phyloP scores from a whole-genome alignment of 176 grass and related monocot genomes.

The Stipa capillata region DNA sequence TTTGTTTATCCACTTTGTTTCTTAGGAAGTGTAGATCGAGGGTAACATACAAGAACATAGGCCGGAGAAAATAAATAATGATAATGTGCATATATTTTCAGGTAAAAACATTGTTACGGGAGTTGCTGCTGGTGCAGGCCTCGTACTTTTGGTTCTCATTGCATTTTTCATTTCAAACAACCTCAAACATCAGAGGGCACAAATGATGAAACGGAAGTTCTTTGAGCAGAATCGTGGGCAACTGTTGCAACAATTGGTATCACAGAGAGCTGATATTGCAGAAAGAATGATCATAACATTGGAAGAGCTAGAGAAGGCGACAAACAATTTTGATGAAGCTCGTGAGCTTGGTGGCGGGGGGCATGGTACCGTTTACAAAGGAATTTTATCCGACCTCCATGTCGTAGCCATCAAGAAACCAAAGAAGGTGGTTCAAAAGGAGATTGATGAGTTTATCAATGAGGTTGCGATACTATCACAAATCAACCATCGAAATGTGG shows the following conservation, averaged over 20 bases:
- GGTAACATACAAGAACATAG: no score
- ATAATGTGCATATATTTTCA: no score
- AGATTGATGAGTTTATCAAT: neutral
- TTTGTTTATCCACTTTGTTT: no score
- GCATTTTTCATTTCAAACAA: neutral
- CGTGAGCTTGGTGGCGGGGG: neutral
- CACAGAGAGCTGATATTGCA: neutral
- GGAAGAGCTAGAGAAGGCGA: neutral
- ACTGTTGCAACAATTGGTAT: neutral
- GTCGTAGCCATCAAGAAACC: neutral
- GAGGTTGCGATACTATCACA: neutral
- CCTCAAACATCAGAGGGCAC: neutral
- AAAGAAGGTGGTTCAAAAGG: neutral
- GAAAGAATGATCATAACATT: neutral
- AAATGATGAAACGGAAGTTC: neutral
- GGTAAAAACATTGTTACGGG: no score
- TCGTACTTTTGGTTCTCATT: neutral
- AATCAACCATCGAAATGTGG: neutral
- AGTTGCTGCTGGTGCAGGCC: neutral
- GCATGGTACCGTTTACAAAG: neutral
- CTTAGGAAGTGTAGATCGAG: no score
- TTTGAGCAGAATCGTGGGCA: neutral
- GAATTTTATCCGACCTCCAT: neutral
- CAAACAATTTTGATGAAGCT: neutral
- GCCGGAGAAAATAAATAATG: no score